phyloP scores from a whole-genome alignment of 2,329 filamentous ascomycete genomes.

The Epichloe aotearoae region DNA sequence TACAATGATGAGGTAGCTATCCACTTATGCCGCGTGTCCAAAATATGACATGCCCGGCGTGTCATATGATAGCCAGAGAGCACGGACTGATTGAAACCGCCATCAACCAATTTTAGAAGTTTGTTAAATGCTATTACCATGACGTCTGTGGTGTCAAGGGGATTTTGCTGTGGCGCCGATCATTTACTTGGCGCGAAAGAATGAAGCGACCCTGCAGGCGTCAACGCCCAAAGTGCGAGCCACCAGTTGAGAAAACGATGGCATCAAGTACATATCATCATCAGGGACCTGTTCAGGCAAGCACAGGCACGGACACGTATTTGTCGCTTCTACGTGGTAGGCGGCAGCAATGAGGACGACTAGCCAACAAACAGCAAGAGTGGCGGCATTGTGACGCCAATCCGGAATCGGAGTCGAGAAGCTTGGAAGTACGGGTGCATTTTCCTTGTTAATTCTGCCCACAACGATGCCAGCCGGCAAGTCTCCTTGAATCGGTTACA shows the following conservation, averaged over 20 bases:
- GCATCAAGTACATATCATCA: background rate
- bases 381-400: background rate
- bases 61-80: too few relatives aligned
- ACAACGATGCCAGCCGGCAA: too few relatives aligned
- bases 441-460: background rate
- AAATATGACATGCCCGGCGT: background rate
- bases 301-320: background rate
- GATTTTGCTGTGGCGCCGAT: background rate
- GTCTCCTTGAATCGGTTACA: too few relatives aligned
- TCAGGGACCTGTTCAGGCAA: background rate
- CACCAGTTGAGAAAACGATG: background rate
- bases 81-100: too few relatives aligned
- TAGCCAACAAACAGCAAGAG: background rate
- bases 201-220: background rate
- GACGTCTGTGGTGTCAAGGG: background rate
- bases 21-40: constrained; percentile 30
- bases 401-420: background rate
- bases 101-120: too few relatives aligned
- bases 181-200: background rate
- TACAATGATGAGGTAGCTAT: constrained; percentile 48
- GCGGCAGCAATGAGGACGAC: background rate
- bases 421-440: background rate
- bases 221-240: background rate
- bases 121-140: background rate
- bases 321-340: background rate